Evolutionary conservation across 2,329 filamentous ascomycete species (phyloP), one percentile per base, ranked within the genome.

Genomic region (Niveomyces coronatus): DNA sequence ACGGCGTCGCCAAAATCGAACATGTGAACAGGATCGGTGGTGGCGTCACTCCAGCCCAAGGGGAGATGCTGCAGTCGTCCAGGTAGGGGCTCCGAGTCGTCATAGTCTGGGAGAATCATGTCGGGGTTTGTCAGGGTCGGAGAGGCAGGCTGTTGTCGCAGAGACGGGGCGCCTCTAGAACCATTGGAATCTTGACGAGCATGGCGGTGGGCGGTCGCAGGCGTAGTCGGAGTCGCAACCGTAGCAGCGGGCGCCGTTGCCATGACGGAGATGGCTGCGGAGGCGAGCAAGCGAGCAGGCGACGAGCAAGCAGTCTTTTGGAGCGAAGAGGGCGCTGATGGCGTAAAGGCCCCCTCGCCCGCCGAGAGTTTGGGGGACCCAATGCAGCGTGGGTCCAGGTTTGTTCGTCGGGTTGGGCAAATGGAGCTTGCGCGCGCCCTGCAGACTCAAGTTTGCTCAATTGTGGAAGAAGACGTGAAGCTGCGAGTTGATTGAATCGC

Each of bases 91-190:
- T 71, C 61, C 56, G 72, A 55, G 56, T 69, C 70, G 47, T 77
- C 74, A 53, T 80, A 78, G 55, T 82, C 79, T 44, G 88, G 88
- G 37, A 95, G 66, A 51, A 95, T 94, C 85, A 94, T 88, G 57
- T 94, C 88, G 37, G 87, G 86, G 58, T 94, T 93, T 40, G 86
- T 93, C 52, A 95, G 67, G 3, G 88, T 94, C 32, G 88, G 88
- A 43, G 85, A 93, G 10, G 76, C 77, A 46, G 82, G 79, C 41
- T 68, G 60, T 31, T 68, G 54, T 14, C 64, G 58, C 48, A 71
- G 68, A 28, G 37, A 18, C 24, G 58, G 54, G 45, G 56, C 44
- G 32, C 50, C 45, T 40, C 44, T 47, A 40, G 30, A 46, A 41
- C 44, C 49, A 40, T 35, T 47, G 40, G 46, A 50, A 40, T 54